Base-by-base conservation (phyloP, 2,329 filamentous ascomycete species). In the Aspergillus awamori region DNA sequence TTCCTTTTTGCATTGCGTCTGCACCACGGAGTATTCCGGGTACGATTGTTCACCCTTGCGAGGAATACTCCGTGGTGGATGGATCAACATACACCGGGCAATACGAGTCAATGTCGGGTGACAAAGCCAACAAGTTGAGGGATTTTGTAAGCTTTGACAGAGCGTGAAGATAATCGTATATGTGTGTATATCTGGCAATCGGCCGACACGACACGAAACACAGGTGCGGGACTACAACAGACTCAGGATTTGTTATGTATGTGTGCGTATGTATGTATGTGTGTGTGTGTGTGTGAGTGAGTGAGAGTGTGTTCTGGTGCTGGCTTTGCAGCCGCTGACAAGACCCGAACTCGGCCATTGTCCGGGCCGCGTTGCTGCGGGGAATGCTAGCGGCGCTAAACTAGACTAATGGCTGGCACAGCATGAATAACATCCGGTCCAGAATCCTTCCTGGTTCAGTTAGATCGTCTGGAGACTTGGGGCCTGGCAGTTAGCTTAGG, bases 391-490 rank as follows among this genome's bases (percentile, higher is more conserved):
- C 47, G 47, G 47, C 8, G 30, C 45, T 22, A 28, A 13, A 5
- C 11, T 26, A 30, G 28, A 30, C 28, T 36, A 36, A 36, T 36
- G 33, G 33, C 33, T 28, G 45, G 47, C 47, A 17, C 17, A 17
- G 47, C 47, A 28, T 51, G 52, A 53, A 59, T 52, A 55, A 48
- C 38, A 53, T 55, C 26, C 55, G 59, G 61, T 67, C 67, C 64
- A 66, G 67, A 69, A 69, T 63, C 64, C 63, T 69, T 69, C 67
- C 66, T 64, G 59, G 59, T 39, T 53, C n/a, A 59, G 65, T 65
- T 67, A 64, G 64, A 49, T 41, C 53, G 20, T 30, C 43, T 20
- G 33, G 33, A 36, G 33, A 36, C 33, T 13, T 22, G 45, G 55
- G 54, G 51, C 57, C 47, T 61, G 58, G 59, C 41, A 58, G 54